Percentiles rank a stretch among this genome's conserved stretches.
Conservation (phyloP, 2,329 filamentous ascomycete species). For the Madurella fahalii region DNA sequence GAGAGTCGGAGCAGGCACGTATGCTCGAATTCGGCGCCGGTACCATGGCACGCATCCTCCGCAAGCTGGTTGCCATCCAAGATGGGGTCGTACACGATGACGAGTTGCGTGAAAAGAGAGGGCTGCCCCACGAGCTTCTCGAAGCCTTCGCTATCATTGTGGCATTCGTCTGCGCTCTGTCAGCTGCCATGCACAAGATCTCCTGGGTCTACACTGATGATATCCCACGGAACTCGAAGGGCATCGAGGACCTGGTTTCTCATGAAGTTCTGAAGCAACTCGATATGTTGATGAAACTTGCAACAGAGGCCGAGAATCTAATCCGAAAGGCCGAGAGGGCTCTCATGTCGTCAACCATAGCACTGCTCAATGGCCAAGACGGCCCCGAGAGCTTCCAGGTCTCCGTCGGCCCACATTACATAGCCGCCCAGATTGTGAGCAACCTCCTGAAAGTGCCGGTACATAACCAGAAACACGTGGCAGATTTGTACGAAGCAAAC, state of each 20-base stretch:
- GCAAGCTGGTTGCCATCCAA: background rate
- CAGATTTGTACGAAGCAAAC: too few relatives aligned
- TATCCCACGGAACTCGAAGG: too few relatives aligned
- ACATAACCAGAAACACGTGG: too few relatives aligned
- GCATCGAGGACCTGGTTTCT: too few relatives aligned
- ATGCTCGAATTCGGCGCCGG: background rate
- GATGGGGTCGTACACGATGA: background rate
- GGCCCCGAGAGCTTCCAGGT: background rate
- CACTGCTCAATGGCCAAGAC: background rate
- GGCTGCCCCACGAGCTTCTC: background rate
- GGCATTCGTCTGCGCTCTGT: background rate
- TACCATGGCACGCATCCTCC: background rate
- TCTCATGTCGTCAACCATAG: too few relatives aligned
- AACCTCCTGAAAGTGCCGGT: too few relatives aligned
- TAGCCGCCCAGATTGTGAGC: too few relatives aligned
- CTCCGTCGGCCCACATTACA: background rate
- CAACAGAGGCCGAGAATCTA: too few relatives aligned
- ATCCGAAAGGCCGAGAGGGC: too few relatives aligned
- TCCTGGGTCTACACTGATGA: background rate
- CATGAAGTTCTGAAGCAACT: too few relatives aligned
- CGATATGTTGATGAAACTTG: too few relatives aligned
- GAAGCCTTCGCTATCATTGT: background rate
- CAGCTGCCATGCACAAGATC: background rate
- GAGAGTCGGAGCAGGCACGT: too few relatives aligned
- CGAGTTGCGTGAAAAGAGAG: background rate